Percentiles rank a stretch among this genome's conserved stretches.
phyloP scores from a whole-genome alignment of 140 eudicot genomes.

The Flaveria floridana region DNA sequence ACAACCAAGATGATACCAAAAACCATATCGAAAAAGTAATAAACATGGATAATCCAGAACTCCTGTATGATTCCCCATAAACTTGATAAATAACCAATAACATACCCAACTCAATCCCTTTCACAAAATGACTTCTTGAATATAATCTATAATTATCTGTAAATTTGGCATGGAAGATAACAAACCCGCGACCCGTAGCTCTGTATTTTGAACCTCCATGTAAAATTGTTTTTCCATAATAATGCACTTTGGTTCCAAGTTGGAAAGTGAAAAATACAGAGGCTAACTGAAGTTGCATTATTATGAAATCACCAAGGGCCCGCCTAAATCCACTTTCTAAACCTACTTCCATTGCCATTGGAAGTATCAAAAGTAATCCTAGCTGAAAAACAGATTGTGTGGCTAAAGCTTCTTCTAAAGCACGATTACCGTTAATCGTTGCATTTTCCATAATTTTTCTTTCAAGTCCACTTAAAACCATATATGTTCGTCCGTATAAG shows the following conservation, averaged over 20 bases:
- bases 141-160: conserved; percentile 86
- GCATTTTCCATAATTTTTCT: conserved; percentile 58
- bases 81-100: conserved; percentile 73
- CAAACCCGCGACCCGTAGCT: conserved; percentile 98
- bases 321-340: conserved; percentile 86
- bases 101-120: conserved; percentile 80
- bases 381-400: conserved; percentile 80
- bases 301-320: conserved; percentile 82
- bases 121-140: conserved; percentile 91
- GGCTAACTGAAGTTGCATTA: conserved; percentile 95
- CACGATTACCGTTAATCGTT: conserved; percentile 38
- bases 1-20: conserved; percentile 85
- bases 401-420: conserved; percentile 82
- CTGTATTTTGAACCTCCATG: conserved; percentile 97
- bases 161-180: conserved; percentile 88
- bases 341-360: conserved; percentile 99
- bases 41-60: conserved; percentile 63
- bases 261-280: conserved; percentile 93
- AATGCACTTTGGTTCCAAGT: conserved; percentile 95
- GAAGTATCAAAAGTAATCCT: conserved; percentile 78
- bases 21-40: conserved; percentile 94
- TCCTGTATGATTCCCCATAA: conserved; percentile 69
- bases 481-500: conserved; percentile 75
- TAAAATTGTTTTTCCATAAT: conserved; percentile 77
- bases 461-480: conserved; percentile 94